Percentiles rank a stretch among this genome's conserved stretches.
Evolutionary conservation across 768 basidiomycete species (phyloP).

Genomic region (Amanita phalloides): DNA sequence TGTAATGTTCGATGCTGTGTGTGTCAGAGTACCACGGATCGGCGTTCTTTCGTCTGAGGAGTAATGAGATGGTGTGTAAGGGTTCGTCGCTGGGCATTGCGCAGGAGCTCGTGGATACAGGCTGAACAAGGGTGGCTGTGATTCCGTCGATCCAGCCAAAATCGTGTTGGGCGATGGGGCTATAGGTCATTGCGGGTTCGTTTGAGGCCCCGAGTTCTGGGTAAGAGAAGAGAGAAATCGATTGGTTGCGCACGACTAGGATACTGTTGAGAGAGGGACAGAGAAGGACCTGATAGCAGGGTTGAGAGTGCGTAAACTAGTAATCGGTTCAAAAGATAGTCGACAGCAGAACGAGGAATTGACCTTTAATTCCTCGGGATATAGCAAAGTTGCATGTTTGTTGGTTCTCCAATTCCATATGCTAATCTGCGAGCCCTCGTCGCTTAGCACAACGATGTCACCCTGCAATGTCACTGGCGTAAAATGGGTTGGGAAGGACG

Average conservation of each 20-base stretch:
- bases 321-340: slow-evolving; percentile 2
- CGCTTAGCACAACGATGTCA: slow-evolving; percentile 42
- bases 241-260: slow-evolving; percentile 49
- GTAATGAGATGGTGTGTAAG: slow-evolving; percentile 28
- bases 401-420: slow-evolving; percentile 45
- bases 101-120: background rate
- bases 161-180: slow-evolving; percentile 31
- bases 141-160: slow-evolving; percentile 66
- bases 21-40: slow-evolving; percentile 47
- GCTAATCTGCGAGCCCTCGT: slow-evolving; percentile 38
- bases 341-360: background rate
- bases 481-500: slow-evolving; percentile 27
- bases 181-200: slow-evolving; percentile 16
- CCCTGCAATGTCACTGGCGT: slow-evolving; percentile 40
- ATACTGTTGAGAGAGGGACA: slow-evolving; percentile 24
- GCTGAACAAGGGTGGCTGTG: slow-evolving; percentile 20
- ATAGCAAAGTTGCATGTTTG: slow-evolving; percentile 34
- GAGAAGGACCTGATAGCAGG: slow-evolving; percentile 42
- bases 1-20: slow-evolving; percentile 42
- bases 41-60: slow-evolving; percentile 43
- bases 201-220: slow-evolving; percentile 23
- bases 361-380: slow-evolving; percentile 23
- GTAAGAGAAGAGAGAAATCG: slow-evolving; percentile 42
- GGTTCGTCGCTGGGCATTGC: background rate
- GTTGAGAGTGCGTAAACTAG: slow-evolving; percentile 27